Evolutionary conservation across 2,329 filamentous ascomycete genomes (phyloP), one percentile per base, ranked within the genome.

Genomic region (Nemania bipapillata): DNA sequence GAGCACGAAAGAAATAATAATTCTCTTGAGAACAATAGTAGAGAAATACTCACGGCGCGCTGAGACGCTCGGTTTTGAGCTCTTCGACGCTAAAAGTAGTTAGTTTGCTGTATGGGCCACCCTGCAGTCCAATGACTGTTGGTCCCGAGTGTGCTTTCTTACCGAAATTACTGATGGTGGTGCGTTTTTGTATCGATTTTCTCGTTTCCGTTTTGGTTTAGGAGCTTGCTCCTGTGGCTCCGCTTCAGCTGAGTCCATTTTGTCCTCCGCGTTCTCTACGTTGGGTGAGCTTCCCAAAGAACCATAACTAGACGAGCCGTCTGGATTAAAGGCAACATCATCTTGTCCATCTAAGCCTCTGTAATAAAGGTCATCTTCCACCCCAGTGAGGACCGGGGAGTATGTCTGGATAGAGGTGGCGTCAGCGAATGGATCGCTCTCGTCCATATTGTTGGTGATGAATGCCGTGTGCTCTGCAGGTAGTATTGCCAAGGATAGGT

Each of bases 1-100:
- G 4, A 8, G 3, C 9, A 15, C 37, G 17, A 3, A 12, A 12
- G 11, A 40, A 15, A 3, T 5, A 15, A 15, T 15, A 3, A 15
- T 3, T 40, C 37, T 40, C 37, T n/a, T 9, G 20, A 22, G 17
- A 47, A 15, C 12, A 47, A 49, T 7, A 26, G 12, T 20, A 24
- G 22, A 9, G 30, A 26, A 3, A 24, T n/a, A 55, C 65, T 52
- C 7, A 68, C 65, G 0, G 87, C 87, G 66, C 87, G 81, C 76
- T 89, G 87, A 2, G 87, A 89, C 45, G 87, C 87, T 62, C 87
- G 83, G 72, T 89, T 89, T 73, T 89, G 87, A 53, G 86, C 87
- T 75, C 87, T 82, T 68, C 87, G 84, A 54, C 86, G 84, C 85
- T 88, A 74, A 7, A 15, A 26, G 17, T 42, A 5, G n/a, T 45